Evolutionary conservation across 345 rosid genomes (phyloP).

Genomic region (Salix viminalis): DNA sequence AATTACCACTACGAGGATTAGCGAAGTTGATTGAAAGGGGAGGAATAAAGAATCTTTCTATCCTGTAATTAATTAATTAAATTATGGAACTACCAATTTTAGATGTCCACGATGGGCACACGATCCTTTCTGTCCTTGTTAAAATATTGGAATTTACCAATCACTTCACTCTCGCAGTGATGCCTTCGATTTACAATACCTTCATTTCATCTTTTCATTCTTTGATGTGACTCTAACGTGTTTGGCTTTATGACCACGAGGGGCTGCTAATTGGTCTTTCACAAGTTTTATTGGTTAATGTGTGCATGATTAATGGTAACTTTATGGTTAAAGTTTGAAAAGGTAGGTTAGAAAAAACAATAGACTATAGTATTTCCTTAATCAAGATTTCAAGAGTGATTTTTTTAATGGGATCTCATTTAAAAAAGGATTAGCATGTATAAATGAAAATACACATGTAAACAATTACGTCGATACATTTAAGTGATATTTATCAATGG

Average conservation of each 20-base stretch:
- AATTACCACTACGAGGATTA: background rate
- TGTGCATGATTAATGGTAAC: no score
- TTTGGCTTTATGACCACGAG: background rate
- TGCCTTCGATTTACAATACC: background rate
- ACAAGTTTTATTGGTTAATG: no score
- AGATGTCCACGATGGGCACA: slow-evolving; percentile 41
- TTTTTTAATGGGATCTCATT: no score
- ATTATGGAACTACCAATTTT: slow-evolving; percentile 25
- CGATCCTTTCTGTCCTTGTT: slow-evolving; percentile 1
- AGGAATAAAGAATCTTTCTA: background rate
- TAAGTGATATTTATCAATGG: no score
- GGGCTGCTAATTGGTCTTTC: background rate
- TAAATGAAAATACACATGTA: no score
- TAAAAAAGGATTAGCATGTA: no score
- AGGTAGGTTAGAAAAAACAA: no score
- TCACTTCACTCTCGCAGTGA: background rate
- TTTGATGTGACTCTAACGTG: background rate
- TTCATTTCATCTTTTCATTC: no score
- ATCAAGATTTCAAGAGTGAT: no score
- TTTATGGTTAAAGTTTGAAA: no score
- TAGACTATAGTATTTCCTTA: no score
- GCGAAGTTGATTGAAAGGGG: slow-evolving; percentile 13
- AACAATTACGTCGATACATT: no score
- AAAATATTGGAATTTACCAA: background rate
- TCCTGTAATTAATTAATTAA: slow-evolving; percentile 11